Evolutionary conservation across 345 rosid species (phyloP).

Genomic region (Raphanus sativus): DNA sequence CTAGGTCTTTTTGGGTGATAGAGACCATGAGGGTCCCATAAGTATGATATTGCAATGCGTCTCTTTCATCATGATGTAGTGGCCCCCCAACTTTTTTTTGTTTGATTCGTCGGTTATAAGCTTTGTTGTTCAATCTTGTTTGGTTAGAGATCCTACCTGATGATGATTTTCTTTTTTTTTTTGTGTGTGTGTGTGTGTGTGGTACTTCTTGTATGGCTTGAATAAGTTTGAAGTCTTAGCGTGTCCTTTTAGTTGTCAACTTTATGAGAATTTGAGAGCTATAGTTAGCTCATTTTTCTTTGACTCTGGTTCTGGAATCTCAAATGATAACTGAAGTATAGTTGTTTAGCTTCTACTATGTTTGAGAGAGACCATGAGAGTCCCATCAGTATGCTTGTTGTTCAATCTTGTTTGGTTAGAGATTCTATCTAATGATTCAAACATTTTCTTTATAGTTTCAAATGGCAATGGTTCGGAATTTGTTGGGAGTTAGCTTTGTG

Average conservation of each 20-base stretch:
- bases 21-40: no score
- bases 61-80: no score
- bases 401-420: no score
- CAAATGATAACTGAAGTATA: constrained; percentile 2
- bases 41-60: no score
- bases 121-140: no score
- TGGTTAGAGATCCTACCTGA: no score
- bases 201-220: neutral
- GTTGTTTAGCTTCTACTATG: constrained; percentile 25
- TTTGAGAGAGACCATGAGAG: constrained; percentile 25
- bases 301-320: constrained; percentile 21
- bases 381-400: constrained; percentile 26
- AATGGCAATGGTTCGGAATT: neutral
- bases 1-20: neutral
- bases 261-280: neutral
- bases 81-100: no score
- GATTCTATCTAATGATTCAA: no score
- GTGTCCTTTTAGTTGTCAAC: neutral
- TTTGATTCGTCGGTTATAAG: no score
- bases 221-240: neutral
- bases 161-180: no score
- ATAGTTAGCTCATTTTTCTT: constrained; percentile 15
- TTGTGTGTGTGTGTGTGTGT: neutral
- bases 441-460: neutral
- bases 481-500: neutral